Conservation (phyloP, 257 asterid genomes). For the Oldenlandia corymbosa region DNA sequence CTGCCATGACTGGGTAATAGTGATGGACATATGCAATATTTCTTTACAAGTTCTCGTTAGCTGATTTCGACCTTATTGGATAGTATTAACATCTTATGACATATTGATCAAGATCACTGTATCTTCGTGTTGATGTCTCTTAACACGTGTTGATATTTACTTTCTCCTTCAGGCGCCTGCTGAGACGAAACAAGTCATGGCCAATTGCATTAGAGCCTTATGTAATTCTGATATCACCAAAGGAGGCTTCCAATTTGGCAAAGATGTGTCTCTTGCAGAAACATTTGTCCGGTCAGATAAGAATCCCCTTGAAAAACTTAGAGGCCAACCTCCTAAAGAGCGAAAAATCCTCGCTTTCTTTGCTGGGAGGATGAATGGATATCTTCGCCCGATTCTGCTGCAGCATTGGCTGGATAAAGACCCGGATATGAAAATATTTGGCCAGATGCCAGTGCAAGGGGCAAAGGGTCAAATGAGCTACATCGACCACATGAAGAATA, state of each 20-base stretch:
- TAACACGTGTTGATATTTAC: background rate
- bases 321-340: conserved; percentile 69
- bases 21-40: background rate
- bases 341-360: conserved; percentile 76
- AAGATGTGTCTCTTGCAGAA: conserved; percentile 86
- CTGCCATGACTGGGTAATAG: conserved; percentile 64
- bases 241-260: conserved; percentile 74
- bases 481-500: conserved; percentile 77
- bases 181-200: conserved; percentile 61
- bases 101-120: no score
- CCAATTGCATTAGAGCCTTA: conserved; percentile 64
- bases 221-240: conserved; percentile 73
- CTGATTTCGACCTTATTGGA: background rate
- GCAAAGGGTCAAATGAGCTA: conserved; percentile 49
- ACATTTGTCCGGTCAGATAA: conserved; percentile 45
- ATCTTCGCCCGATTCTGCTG: conserved; percentile 69
- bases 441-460: conserved; percentile 36
- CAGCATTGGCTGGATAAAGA: conserved; percentile 74
- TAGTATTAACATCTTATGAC: background rate
- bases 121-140: no score
- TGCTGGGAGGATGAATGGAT: conserved; percentile 93
- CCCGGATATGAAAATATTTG: conserved; percentile 72
- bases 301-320: conserved; percentile 56
- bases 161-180: conserved; percentile 56
- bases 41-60: background rate